Percentiles rank a stretch among this genome's conserved stretches.
Evolutionary conservation across 352 stramenopile species (phyloP).

Genomic region (Aphanomyces stellatus): DNA sequence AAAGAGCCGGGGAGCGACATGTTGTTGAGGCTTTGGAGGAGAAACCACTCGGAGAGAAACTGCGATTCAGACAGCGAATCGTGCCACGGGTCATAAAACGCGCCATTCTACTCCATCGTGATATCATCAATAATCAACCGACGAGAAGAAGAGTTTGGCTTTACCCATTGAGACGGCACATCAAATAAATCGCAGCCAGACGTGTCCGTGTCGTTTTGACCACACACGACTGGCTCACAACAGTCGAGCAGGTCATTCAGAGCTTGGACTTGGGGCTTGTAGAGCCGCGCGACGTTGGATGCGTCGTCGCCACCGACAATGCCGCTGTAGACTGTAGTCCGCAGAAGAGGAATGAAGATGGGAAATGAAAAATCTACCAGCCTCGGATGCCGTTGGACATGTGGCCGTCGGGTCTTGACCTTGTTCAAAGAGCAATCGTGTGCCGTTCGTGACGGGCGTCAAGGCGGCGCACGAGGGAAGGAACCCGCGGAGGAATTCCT

Average conservation of each 20-base stretch:
- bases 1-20: conserved; percentile 55
- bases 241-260: conserved; percentile 59
- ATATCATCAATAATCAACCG: neutral
- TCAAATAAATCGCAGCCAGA: conserved; percentile 45
- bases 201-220: neutral
- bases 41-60: conserved; percentile 71
- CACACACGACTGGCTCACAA: conserved; percentile 43
- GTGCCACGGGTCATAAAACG: conserved; percentile 69
- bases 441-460: conserved; percentile 45
- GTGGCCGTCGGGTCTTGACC: conserved; percentile 53
- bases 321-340: conserved; percentile 49
- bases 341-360: neutral
- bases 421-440: conserved; percentile 61
- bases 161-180: conserved; percentile 38
- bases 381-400: conserved; percentile 55
- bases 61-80: conserved; percentile 55
- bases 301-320: conserved; percentile 33
- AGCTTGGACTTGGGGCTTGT: conserved; percentile 50
- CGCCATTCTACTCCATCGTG: conserved; percentile 31
- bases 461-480: conserved; percentile 46
- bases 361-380: conserved; percentile 36
- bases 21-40: conserved; percentile 70
- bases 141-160: no score
- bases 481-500: conserved; percentile 47
- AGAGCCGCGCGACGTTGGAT: conserved; percentile 40